Base-by-base conservation (phyloP, 768 basidiomycete genomes). In the Phaeolepiota aurea region DNA sequence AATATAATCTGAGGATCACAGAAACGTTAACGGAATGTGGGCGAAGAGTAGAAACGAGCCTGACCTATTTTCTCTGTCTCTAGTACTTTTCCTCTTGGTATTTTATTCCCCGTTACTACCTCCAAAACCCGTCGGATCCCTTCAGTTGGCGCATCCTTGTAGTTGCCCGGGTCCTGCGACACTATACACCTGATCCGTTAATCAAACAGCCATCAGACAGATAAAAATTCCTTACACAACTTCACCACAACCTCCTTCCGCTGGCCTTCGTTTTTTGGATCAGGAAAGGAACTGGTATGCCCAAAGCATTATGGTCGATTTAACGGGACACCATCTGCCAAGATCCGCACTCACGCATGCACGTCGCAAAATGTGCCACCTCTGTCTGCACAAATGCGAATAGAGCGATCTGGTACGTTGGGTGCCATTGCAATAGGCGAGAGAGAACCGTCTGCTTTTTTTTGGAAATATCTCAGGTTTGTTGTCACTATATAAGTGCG, bases 281-380 rank as follows among this genome's bases (percentile, higher is more conserved):
- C 82, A 23, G 79, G 81, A 58, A 84, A 86, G 3, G 87, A 85
- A 44, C 84, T 84, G 47, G 5, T 16, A 19, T 15, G 40, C 32
- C 25, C 35, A 39, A 41, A 18, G 20, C 9, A 45, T 20, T 15
- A 12, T n/a, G n/a, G n/a, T n/a, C n/a, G 15, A 42, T 25, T 36
- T 10, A 18, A 14, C n/a, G 16, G 20, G 10, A 10, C 41, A 13
- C n/a, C n/a, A n/a, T n/a, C n/a, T n/a, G n/a, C n/a, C n/a, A n/a
- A n/a, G n/a, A 38, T 41, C 42, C 21, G 39, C 9, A 69, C 77
- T 48, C 49, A 83, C 75, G 87, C 87, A 58, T 89, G 79, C 22
- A 91, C 77, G 56, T 93, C 91, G 53, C 88, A 90, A 62, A 91
- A 94, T 0, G 90, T 96, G 3, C 92, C 92, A 23, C 91, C 91